Evolutionary conservation across 129 eudicot genomes (phyloP), one percentile per base, ranked within the genome.

Genomic region (Flaveria sonorensis): DNA sequence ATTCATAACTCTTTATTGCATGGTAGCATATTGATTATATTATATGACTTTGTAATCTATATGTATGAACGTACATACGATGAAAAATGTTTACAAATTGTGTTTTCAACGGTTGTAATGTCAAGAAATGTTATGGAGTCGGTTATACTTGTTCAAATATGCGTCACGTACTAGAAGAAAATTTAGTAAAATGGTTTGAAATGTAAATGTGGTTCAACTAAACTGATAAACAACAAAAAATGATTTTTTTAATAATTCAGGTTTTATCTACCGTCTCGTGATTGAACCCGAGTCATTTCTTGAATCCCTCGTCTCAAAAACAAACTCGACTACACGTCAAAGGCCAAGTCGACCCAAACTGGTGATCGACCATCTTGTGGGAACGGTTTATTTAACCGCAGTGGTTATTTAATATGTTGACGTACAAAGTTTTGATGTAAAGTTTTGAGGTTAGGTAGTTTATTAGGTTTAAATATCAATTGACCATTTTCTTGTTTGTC

Each of bases 41-140:
- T 32, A 9, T 30, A 15, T 15, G 45, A 30, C 68, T 62, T 62
- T 64, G 13, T 30, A 16, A 30, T 16, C 6, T 4, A n/a, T 53
- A 5, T 1, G 60, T 53, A 6, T 45, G 13, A 45, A 45, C 48
- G 10, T 45, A 45, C 48, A 45, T 45, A 45, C 14, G 48, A 45
- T 45, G 48, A 45, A 45, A 0, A 2, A 1, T 45, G 48, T 45
- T 45, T 10, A 45, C 0, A 15, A 15, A 2, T 55, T 56, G 42
- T 46, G 4, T 39, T 14, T 74, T 77, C 42, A 8, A 32, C 64
- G 11, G 0, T 51, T 36, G 52, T 23, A 77, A 68, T 55, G 81
- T 77, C 81, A 24, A 55, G 14, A 39, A 56, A 52, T 52, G 12
- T 6, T 26, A 69, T 70, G 48, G 18, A 55, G 12, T 67, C 26